Evolutionary conservation across 306 rosid genomes (phyloP), one percentile per base, ranked within the genome.

Genomic region (Vigna hirtella): DNA sequence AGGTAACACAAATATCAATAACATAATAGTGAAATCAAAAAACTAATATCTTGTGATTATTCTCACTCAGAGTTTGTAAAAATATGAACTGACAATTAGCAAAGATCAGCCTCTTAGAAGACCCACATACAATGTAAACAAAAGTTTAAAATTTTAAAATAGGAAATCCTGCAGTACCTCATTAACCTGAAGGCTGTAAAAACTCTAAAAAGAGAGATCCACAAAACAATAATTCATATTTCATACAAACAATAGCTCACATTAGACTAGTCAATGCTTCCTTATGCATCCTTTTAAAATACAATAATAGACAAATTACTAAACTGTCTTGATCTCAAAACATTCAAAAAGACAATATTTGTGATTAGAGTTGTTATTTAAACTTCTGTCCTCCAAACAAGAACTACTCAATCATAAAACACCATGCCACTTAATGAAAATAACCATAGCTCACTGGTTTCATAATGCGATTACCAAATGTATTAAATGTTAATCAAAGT

Each of bases 231-330:
- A 45, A 45, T 12, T 45, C 15, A 45, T 20, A 68, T 59, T 42
- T 40, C 9, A 42, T 20, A 22, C 28, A 77, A 77, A 20, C 6
- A 40, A 52, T 22, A 17, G 22, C 42, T 49, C 64, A 34, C 20
- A 16, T 12, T 13, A 18, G 71, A 47, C 67, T 52, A 64, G 73
- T 9, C 9, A 69, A 69, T 26, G 30, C 26, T 61, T 52, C 81
- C 17, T 42, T 14, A 30, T 63, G 67, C 51, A 8, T 42, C 59
- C 24, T 9, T 81, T 61, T 26, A 69, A 49, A 45, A 9, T 71
- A 20, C 70, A 62, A 62, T 34, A 74, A 53, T 32, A 70, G 49
- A 58, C 43, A 77, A 82, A 53, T 53, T 7, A 43, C 45, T 43
- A 9, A 65, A 48, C 56, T 13, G 10, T 3, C 28, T 38, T 51